A percentile compares a stretch with the other conserved stretches of the same genome.
Evolutionary conservation across 768 basidiomycete species (phyloP).

Genomic region (Kwoniella mangroviensis): DNA sequence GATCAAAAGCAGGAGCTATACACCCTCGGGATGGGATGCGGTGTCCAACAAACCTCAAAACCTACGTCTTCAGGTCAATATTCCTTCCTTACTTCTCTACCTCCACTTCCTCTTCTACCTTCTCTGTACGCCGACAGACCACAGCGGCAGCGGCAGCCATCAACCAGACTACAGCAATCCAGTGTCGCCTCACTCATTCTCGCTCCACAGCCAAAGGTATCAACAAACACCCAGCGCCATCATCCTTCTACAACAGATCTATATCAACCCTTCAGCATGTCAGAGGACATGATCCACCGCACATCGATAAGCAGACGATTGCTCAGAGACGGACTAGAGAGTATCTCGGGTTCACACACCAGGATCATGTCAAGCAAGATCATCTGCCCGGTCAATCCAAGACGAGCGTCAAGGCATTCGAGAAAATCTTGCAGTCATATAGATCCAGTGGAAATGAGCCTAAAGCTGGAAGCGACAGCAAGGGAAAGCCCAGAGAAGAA

Average conservation of each 20-base stretch:
- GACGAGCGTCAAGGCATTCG: conserved; percentile 19
- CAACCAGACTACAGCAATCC: neutral
- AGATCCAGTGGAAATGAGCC: too few species aligned
- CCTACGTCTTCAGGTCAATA: conserved; percentile 24
- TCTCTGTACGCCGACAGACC: too few species aligned
- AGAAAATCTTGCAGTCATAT: conserved; percentile 22
- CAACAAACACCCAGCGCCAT: neutral
- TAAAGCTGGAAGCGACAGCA: neutral
- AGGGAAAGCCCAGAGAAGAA: conserved; percentile 4
- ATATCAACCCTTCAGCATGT: conserved; percentile 14
- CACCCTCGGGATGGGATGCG: conserved; percentile 43
- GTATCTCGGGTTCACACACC: conserved; percentile 12
- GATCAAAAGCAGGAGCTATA: neutral
- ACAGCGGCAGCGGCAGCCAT: neutral
- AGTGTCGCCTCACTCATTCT: too few species aligned
- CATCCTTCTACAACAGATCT: neutral
- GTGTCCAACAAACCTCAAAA: conserved; percentile 12
- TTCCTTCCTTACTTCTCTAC: conserved; percentile 38
- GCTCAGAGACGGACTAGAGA: conserved; percentile 10
- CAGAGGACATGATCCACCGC: conserved; percentile 22
- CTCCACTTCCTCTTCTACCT: neutral
- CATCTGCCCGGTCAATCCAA: conserved; percentile 2
- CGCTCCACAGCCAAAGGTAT: neutral
- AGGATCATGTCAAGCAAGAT: neutral
- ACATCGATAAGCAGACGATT: neutral